These are phyloP conservation scores for Castanea crenata DNA, from an alignment of 306 rosid species.

Conservation along the genomic window DNA sequence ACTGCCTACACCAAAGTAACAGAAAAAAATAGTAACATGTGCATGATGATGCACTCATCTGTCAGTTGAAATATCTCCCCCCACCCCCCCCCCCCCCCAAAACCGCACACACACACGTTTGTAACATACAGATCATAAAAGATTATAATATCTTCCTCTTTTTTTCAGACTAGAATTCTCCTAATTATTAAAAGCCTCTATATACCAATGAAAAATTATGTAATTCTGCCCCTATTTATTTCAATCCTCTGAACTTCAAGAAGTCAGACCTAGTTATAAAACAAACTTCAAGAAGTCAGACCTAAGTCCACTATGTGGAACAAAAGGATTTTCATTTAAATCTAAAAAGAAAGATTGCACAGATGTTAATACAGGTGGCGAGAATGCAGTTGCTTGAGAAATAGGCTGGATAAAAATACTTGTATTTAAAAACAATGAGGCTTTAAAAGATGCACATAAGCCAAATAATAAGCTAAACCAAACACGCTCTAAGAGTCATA, in stretches of 20 bases:
- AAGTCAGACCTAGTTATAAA: too few species aligned
- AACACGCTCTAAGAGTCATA: not conserved
- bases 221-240: not conserved
- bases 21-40: not conserved
- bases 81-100: too few species aligned
- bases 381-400: not conserved
- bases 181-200: not conserved
- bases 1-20: not conserved
- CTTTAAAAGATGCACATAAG: too few species aligned
- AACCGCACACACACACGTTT: too few species aligned
- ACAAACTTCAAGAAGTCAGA: too few species aligned
- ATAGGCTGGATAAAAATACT: too few species aligned
- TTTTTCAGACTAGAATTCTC: not conserved
- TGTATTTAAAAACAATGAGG: too few species aligned
- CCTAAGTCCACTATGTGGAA: not conserved
- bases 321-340: not conserved
- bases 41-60: not conserved
- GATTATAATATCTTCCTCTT: not conserved
- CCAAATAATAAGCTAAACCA: too few species aligned
- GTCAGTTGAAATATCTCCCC: not conserved
- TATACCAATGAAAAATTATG: not conserved
- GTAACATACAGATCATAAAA: not conserved
- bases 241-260: not conserved
- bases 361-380: not conserved
- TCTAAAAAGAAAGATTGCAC: not conserved